Evolutionary conservation across 192 early-diverging fungal genomes (phyloP), one percentile per base, ranked within the genome.

Genomic region (Rhizophlyctis rosea): DNA sequence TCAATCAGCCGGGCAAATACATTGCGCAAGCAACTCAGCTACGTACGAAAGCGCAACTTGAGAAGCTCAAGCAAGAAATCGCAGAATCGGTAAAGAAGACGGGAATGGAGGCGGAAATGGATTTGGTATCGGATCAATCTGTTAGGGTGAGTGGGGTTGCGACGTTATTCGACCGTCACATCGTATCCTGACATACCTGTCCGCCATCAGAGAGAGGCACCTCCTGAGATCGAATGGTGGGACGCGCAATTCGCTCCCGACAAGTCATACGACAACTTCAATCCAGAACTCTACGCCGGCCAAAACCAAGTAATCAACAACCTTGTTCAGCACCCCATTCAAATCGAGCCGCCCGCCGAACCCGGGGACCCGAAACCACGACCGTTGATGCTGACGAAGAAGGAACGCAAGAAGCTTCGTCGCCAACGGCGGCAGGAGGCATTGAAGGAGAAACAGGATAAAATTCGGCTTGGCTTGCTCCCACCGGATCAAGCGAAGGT

Each of bases 181-280:
- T n/a, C n/a, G n/a, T n/a, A n/a, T n/a, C n/a, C n/a, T n/a, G n/a
- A n/a, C n/a, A n/a, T 53, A 54, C 4, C 23, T 21, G 11, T 35
- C 23, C 34, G 34, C 33, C 52, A 76, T 67, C 68, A 86, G 87
- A 76, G 78, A 61, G 75, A 83, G 29, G 73, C 82, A 49, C 89
- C 92, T 25, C 90, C 94, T 0, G 76, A 58, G 1, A 83, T 91
- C 11, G 97, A 99, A 72, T 99, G 97, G 97, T 99, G 97, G 97
- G 97, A 99, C 80, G 84, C 82, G 33, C 89, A 87, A 13, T 80
- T 98, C 25, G 68, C 77, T 9, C 68, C 76, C 1, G 82, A 90
- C 65, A 82, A 81, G 48, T 74, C 78, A 5, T 98, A 97, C 73
- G 83, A 82, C 33, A 77, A 79, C 47, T 71, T 87, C 61, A 50